Evolutionary conservation across 208 protist species (phyloP).

Genomic region (Crithidia mellificae): DNA sequence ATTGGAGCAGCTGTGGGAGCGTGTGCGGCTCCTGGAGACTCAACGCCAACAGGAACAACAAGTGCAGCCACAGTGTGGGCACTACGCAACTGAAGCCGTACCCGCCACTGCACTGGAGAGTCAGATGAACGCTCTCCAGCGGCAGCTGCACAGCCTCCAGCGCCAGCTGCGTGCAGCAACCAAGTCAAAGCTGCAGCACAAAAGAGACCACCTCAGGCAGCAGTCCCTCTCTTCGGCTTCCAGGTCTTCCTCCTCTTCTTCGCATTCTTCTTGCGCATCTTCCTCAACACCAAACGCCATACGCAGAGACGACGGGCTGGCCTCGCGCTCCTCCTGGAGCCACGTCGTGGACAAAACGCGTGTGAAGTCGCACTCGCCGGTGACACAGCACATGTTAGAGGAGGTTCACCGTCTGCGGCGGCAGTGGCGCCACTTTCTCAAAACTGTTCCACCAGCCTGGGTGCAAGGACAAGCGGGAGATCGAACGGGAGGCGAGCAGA

Average conservation of each 20-base stretch:
- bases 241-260: not conserved
- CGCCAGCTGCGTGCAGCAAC: not conserved
- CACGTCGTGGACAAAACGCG: no score
- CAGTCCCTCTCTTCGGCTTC: not conserved
- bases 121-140: not conserved
- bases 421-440: slow-evolving; percentile 51
- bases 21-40: slow-evolving; percentile 19
- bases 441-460: slow-evolving; percentile 4
- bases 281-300: no score
- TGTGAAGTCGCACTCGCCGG: no score
- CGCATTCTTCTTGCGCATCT: no score
- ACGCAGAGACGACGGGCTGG: not conserved
- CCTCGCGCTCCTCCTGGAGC: no score
- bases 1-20: slow-evolving; percentile 21
- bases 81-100: no score
- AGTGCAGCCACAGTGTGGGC: no score
- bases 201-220: no score
- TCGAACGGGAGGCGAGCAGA: not conserved
- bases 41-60: slow-evolving; percentile 20
- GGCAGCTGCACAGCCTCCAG: not conserved
- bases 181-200: no score
- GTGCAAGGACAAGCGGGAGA: not conserved
- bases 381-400: slow-evolving; percentile 14
- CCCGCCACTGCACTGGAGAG: not conserved
- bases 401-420: slow-evolving; percentile 55